Percentiles rank a stretch among this genome's conserved stretches.
These are phyloP conservation scores for Trichoderma sp. DNA, from an alignment of 2,329 filamentous ascomycete species.

Conservation along the genomic window DNA sequence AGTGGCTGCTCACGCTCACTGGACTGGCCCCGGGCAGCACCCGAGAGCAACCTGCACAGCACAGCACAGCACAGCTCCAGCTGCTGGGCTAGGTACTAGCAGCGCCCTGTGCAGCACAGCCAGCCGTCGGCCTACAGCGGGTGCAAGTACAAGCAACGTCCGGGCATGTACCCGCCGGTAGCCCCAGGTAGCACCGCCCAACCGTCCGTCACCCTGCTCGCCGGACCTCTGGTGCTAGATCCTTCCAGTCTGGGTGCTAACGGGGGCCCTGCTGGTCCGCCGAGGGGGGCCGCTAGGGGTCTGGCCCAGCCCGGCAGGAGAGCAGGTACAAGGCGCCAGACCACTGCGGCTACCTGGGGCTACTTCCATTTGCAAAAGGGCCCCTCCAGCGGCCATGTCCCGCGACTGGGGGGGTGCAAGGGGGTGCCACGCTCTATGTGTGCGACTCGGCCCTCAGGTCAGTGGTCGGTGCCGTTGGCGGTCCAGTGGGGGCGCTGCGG, in stretches of 20 bases:
- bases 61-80: too few relatives aligned
- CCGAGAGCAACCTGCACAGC: too few relatives aligned
- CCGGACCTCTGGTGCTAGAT: constrained; percentile 22
- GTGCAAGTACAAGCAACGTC: background rate
- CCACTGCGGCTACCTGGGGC: background rate
- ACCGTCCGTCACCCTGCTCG: constrained; percentile 15
- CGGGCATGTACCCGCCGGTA: background rate
- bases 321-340: constrained; percentile 6
- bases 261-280: constrained; percentile 16
- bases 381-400: constrained; percentile 23
- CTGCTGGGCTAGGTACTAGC: background rate
- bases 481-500: constrained; percentile 11
- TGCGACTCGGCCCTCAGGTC: constrained; percentile 21
- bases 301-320: constrained; percentile 21
- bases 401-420: constrained; percentile 21
- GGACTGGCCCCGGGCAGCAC: background rate
- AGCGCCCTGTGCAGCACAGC: background rate
- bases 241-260: constrained; percentile 23
- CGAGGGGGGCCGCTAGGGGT: constrained; percentile 10
- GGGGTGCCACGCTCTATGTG: constrained; percentile 23
- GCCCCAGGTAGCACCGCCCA: constrained; percentile 7
- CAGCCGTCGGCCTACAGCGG: background rate
- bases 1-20: background rate
- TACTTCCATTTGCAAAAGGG: constrained; percentile 5
- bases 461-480: background rate